Conservation (phyloP, 345 rosid species). For the Stellera chamaejasme region DNA sequence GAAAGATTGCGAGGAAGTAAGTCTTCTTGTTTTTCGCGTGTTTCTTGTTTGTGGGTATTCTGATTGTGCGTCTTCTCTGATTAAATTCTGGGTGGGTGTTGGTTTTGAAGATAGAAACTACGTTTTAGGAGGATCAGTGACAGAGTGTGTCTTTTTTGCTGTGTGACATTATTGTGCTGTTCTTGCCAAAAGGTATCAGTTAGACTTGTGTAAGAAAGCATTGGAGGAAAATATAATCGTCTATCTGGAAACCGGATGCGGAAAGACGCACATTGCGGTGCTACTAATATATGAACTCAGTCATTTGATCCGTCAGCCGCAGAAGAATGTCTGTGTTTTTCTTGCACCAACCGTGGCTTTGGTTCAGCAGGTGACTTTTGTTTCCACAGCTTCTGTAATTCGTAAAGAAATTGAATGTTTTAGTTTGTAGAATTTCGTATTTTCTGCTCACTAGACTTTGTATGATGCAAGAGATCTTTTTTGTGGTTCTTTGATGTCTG, state of each 20-base stretch:
- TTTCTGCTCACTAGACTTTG: not conserved
- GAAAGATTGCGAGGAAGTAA: slow-evolving; percentile 38
- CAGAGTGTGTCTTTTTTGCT: slow-evolving; percentile 5
- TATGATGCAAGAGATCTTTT: not conserved
- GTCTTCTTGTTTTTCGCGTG: not conserved
- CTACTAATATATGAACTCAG: slow-evolving; percentile 71
- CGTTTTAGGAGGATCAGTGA: not conserved
- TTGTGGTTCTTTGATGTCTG: slow-evolving; percentile 1
- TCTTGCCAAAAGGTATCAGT: slow-evolving; percentile 51
- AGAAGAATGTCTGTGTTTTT: slow-evolving; percentile 53
- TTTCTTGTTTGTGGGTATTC: not conserved
- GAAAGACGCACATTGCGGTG: slow-evolving; percentile 93
- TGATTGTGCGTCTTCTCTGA: not conserved
- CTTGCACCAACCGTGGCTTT: slow-evolving; percentile 90
- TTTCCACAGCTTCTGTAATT: slow-evolving; percentile 4
- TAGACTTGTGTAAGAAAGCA: slow-evolving; percentile 83
- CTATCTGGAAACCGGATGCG: slow-evolving; percentile 83
- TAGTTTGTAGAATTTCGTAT: too few relatives aligned
- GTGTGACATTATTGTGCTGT: not conserved
- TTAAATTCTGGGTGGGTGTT: not conserved
- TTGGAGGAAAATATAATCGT: slow-evolving; percentile 72
- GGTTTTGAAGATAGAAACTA: not conserved
- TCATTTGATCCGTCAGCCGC: slow-evolving; percentile 63
- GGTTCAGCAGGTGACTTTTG: slow-evolving; percentile 65
- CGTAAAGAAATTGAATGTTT: too few relatives aligned